A percentile compares a stretch with the other conserved stretches of the same genome.
Conservation (phyloP, 1,284 basidiomycete genomes). For the Trametes polyzona region DNA sequence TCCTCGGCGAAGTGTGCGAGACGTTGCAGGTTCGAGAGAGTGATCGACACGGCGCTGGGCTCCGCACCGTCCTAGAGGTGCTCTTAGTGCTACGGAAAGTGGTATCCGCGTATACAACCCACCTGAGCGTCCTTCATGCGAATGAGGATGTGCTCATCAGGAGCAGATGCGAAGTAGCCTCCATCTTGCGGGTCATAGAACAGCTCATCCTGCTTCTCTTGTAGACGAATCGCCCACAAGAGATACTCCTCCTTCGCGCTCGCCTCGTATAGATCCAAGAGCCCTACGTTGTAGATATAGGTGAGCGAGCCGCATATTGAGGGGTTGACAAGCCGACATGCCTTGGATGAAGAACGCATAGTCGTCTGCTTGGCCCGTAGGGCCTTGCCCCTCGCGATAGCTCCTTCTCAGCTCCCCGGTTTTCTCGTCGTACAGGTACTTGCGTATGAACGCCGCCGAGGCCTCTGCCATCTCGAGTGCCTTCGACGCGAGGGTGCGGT, state of each 20-base stretch:
- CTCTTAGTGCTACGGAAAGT: neutral
- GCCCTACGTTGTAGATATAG: constrained; percentile 15
- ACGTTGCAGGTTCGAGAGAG: constrained; percentile 44
- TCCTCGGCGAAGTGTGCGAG: constrained; percentile 41
- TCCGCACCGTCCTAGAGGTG: constrained; percentile 45
- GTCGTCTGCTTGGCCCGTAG: constrained; percentile 33
- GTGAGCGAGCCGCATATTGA: neutral
- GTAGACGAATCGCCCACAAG: constrained; percentile 41
- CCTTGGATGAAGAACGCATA: constrained; percentile 39
- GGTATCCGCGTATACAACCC: neutral
- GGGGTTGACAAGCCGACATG: neutral
- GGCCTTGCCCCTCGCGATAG: constrained; percentile 33
- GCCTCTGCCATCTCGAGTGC: constrained; percentile 28
- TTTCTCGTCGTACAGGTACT: constrained; percentile 25
- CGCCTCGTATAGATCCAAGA: constrained; percentile 44
- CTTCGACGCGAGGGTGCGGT: constrained; percentile 2
- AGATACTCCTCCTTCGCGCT: constrained; percentile 41
- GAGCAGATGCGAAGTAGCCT: constrained; percentile 46
- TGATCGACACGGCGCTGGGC: constrained; percentile 44
- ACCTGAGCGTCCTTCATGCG: constrained; percentile 46
- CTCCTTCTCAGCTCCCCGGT: constrained; percentile 30
- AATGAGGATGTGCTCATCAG: constrained; percentile 44
- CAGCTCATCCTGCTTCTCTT: constrained; percentile 45
- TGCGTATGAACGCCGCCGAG: constrained; percentile 27
- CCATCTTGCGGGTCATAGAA: constrained; percentile 46